Evolutionary conservation across 257 asterid genomes (phyloP), one percentile per base, ranked within the genome.

Genomic region (Rehmannia glutinosa): DNA sequence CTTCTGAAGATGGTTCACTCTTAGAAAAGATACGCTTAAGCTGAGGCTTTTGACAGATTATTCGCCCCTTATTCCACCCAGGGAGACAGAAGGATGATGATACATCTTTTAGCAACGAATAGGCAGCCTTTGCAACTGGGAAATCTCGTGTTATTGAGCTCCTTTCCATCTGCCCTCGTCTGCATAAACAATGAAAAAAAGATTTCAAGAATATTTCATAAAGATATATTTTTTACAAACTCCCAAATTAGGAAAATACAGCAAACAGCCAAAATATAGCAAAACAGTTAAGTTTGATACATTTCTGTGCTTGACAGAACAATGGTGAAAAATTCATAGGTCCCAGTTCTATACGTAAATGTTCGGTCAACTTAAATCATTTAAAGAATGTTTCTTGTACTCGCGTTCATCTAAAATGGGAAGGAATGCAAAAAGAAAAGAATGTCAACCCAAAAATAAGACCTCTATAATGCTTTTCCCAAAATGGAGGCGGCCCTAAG

Each of bases 1-100:
- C 82, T 46, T 82, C 76, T 2, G 89, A 51, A 24, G 92, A 76
- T 77, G 81, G 64, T 64, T 62, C 83, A 8, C 43, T 27, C 42
- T 72, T 77, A 3, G 87, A 69, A 57, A 87, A 79, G 27, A 78
- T 9, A 11, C 89, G 93, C 78, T 88, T 90, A 15, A 93, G 89
- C 76, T 86, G 96, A 71, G 97, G 49, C 75, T 81, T 85, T 67
- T 83, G 98, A 66, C 98, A 90, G 73, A 83, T 72, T 47, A 93
- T 88, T 57, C 98, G 75, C n/a, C 95, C 96, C 84, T 86, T 90
- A 64, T 86, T 90, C 97, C 97, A 90, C 38, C 91, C 95, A 4
- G 98, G 95, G 73, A 78, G 90, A 80, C 85, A 64, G 67, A 93
- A 93, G 46, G 92, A 77, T 28, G 99, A 60, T 47, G 96, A 90